Base-by-base conservation (phyloP, 805 yeast genomes). In the Candida silvicultrix region DNA sequence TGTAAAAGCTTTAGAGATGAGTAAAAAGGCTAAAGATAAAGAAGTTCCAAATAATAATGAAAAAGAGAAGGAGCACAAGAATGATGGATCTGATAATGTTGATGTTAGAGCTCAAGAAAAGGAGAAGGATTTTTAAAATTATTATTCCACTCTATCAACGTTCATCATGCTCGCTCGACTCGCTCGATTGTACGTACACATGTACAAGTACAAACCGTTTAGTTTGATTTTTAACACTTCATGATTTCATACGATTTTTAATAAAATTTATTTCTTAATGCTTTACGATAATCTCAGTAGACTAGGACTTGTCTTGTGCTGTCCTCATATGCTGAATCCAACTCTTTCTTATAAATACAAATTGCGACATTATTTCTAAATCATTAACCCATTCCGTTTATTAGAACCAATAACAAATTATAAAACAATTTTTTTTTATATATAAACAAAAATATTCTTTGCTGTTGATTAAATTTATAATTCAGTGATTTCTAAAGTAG, bases 401-500 rank as follows among this genome's bases (percentile, higher is more conserved):
- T 35, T 35, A 38, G 40, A 21, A 22, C 40, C 29, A 38, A 38
- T 36, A n/a, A 19, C 10, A 19, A 36, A 19, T 36, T n/a, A 36
- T 20, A 36, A 18, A 12, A 15, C n/a, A 36, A 19, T 36, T 32
- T 32, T 5, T 18, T 20, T 20, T 3, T 15, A 18, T 38, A 38
- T 15, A 25, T 16, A 20, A 22, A 25, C 7, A 16, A 14, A 15
- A 15, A 19, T 29, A 6, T 6, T 18, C 16, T 28, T 15, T 14
- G 6, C 7, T n/a, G n/a, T 40, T 22, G 6, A 29, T 7, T 43
- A 34, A 43, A 49, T 47, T 68, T 70, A 70, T 66, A 68, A 66
- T 56, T 64, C 65, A 67, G 70, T 80, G 70, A 84, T 83, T 71
- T 81, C 79, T 74, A 86, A 80, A 66, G 86, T 80, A 71, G 99